Percentiles rank a stretch among this genome's conserved stretches.
Conservation (phyloP, 208 protist species). For the Trypanosoma grayi region DNA sequence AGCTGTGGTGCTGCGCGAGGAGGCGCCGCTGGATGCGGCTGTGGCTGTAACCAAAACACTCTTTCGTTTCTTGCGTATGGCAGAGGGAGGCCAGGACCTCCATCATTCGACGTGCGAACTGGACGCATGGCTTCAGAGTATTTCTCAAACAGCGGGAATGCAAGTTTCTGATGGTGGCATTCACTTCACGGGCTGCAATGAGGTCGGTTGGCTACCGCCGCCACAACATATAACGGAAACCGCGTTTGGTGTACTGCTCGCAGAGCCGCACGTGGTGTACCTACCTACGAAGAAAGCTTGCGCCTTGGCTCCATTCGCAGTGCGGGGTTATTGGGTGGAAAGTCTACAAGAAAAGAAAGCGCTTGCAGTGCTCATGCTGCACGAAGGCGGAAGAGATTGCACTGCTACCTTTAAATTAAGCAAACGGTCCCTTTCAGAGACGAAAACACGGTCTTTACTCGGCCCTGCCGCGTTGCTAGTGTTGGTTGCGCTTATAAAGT, state of each 20-base stretch:
- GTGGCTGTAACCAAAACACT: neutral
- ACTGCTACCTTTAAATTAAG: constrained; percentile 35
- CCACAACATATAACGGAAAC: neutral
- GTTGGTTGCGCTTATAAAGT: constrained; percentile 31
- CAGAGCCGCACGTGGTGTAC: constrained; percentile 16
- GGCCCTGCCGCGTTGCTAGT: constrained; percentile 32
- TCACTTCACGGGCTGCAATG: constrained; percentile 5
- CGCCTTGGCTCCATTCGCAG: constrained; percentile 15
- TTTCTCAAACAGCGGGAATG: neutral
- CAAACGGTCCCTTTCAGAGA: constrained; percentile 1
- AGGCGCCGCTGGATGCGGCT: neutral
- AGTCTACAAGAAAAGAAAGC: constrained; percentile 6
- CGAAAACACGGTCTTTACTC: neutral
- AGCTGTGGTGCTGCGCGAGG: constrained; percentile 1
- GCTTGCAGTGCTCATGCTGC: constrained; percentile 24
- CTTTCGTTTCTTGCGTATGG: neutral
- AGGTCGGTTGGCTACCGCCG: neutral
- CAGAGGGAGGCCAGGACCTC: neutral
- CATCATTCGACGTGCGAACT: neutral
- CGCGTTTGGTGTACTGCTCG: neutral
- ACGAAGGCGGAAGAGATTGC: constrained; percentile 13
- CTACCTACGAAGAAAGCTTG: constrained; percentile 23
- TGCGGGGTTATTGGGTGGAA: constrained; percentile 27
- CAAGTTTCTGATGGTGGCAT: neutral
- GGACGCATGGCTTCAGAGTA: neutral